Percentiles rank a stretch among this genome's conserved stretches.
phyloP scores from a whole-genome alignment of 768 basidiomycete species.

The Suillus alpinus region DNA sequence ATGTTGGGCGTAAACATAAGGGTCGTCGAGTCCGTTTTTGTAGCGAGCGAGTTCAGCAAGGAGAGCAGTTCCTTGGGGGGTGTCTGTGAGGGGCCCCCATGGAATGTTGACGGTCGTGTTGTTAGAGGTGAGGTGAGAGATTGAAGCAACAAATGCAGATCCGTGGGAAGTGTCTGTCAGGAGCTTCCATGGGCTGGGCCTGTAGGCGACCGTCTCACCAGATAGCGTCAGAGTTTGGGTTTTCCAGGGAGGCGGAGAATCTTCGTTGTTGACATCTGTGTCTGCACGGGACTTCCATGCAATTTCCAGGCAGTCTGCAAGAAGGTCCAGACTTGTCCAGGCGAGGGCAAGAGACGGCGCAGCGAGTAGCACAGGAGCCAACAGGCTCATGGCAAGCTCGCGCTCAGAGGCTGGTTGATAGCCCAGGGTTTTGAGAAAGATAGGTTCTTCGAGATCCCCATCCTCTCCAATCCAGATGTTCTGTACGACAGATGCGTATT shows the following conservation, averaged over 20 bases:
- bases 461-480: conserved; percentile 31
- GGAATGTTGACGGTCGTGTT: too few relatives aligned
- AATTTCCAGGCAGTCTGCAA: conserved; percentile 30
- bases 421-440: conserved; percentile 4
- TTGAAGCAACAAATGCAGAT: conserved; percentile 28
- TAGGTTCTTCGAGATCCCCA: conserved; percentile 5
- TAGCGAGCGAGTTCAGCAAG: background rate
- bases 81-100: too few relatives aligned
- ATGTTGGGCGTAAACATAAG: background rate
- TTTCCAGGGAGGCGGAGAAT: conserved; percentile 23
- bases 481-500: too few relatives aligned
- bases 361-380: conserved; percentile 4
- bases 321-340: conserved; percentile 28
- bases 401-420: background rate
- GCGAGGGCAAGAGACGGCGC: conserved; percentile 28
- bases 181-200: background rate
- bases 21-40: background rate
- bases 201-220: conserved; percentile 11
- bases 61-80: too few relatives aligned
- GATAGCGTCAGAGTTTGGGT: conserved; percentile 27
- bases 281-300: conserved; percentile 5
- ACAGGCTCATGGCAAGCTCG: conserved; percentile 20
- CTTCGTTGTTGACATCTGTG: background rate
- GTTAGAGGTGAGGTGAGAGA: conserved; percentile 19
- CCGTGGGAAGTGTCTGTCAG: conserved; percentile 32